Conservation (phyloP, 139 green algal species). For the Coelastrella sp. region DNA sequence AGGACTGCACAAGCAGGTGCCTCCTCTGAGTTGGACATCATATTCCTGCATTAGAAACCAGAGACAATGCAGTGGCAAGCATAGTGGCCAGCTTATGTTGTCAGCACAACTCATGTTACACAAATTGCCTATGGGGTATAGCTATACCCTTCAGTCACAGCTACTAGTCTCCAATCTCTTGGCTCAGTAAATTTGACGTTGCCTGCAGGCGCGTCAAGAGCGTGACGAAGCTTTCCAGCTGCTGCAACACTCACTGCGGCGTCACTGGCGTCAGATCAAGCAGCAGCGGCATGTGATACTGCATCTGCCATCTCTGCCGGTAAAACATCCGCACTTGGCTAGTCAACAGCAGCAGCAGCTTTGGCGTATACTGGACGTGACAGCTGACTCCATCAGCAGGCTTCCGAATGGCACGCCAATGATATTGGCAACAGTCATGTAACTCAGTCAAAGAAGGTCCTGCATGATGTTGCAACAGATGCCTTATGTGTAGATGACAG, state of each 20-base stretch:
- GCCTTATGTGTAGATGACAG: too few relatives aligned
- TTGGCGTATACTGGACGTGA: background rate
- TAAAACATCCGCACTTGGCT: background rate
- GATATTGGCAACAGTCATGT: background rate
- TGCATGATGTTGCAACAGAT: too few relatives aligned
- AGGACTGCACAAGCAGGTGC: too few relatives aligned
- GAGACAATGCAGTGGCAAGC: too few relatives aligned
- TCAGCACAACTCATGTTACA: too few relatives aligned
- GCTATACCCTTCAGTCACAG: background rate
- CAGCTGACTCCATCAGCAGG: background rate
- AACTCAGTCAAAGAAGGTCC: too few relatives aligned
- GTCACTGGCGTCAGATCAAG: background rate
- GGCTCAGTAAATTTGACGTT: background rate
- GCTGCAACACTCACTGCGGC: background rate
- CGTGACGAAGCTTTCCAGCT: background rate
- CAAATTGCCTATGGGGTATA: too few relatives aligned
- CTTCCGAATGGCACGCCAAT: background rate
- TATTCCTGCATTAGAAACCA: too few relatives aligned
- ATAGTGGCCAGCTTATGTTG: too few relatives aligned
- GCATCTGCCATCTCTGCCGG: background rate
- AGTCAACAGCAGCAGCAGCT: slow-evolving; percentile 7
- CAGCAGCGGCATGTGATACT: slow-evolving; percentile 11
- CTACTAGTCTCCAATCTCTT: background rate
- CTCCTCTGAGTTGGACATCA: too few relatives aligned
- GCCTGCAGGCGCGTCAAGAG: background rate